Conservation (phyloP, 1,284 basidiomycete species). For the Trichosporon sp. region DNA sequence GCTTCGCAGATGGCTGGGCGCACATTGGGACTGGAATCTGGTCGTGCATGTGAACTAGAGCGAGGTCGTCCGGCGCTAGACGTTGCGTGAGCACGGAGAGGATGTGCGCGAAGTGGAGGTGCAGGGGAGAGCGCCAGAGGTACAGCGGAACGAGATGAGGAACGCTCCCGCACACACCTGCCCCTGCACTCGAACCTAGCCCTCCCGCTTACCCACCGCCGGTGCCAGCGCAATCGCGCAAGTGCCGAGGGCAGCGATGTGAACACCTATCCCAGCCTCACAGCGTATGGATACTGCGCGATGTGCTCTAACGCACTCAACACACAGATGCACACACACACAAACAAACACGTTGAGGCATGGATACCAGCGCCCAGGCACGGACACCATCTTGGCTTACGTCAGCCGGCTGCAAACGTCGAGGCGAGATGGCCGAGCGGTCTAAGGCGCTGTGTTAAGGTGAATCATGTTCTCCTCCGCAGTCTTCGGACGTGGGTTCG, state of each 20-base stretch:
- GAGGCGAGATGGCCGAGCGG: slow-evolving; percentile 19
- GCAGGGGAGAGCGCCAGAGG: background rate
- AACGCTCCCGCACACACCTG: background rate
- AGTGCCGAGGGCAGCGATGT: no score
- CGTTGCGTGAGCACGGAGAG: background rate
- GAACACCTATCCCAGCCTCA: no score
- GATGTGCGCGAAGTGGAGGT: background rate
- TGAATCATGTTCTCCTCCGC: slow-evolving; percentile 9
- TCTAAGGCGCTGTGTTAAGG: slow-evolving; percentile 23
- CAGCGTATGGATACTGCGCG: no score
- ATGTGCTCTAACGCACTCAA: no score
- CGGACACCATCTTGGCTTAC: no score
- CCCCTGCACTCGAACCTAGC: slow-evolving; percentile 1
- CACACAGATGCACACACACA: no score
- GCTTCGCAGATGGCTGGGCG: background rate
- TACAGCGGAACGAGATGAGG: background rate
- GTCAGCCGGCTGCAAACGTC: no score
- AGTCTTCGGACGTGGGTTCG: slow-evolving; percentile 48
- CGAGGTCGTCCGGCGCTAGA: background rate
- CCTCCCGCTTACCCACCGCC: background rate
- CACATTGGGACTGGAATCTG: background rate
- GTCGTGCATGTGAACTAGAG: background rate
- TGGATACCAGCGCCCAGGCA: no score
- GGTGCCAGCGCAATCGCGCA: no score
- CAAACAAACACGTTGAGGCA: no score